Percentiles rank a stretch among this genome's conserved stretches.
phyloP scores from a whole-genome alignment of 179 eudicot species.

The Silene coronaria region DNA sequence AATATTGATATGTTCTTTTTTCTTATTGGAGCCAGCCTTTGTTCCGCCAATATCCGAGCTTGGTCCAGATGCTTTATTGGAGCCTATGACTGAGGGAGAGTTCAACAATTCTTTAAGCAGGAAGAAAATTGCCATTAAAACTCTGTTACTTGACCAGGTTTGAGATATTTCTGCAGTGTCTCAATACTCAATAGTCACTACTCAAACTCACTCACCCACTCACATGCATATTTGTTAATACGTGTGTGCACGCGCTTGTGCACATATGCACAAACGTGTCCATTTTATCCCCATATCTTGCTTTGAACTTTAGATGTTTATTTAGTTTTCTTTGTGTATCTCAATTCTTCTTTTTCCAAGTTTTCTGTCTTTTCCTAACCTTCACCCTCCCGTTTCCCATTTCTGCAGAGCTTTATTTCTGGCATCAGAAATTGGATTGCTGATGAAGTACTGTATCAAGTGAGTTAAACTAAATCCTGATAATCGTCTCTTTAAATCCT shows the following conservation, averaged over 20 bases:
- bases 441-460: slow-evolving; percentile 97
- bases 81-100: slow-evolving; percentile 64
- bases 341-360: background rate
- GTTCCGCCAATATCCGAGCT: slow-evolving; percentile 86
- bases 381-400: slow-evolving; percentile 1
- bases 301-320: background rate
- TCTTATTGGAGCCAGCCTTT: slow-evolving; percentile 55
- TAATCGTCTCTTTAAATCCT: background rate
- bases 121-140: slow-evolving; percentile 77
- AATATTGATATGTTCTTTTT: slow-evolving; percentile 3
- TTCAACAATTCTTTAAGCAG: slow-evolving; percentile 47
- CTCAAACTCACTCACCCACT: background rate
- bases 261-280: background rate
- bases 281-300: background rate
- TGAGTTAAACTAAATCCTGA: slow-evolving; percentile 31
- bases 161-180: background rate
- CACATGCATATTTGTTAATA: background rate
- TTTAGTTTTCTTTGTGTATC: background rate
- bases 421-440: slow-evolving; percentile 99
- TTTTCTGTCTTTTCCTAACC: background rate
- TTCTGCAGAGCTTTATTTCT: slow-evolving; percentile 66
- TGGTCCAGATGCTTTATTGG: slow-evolving; percentile 88
- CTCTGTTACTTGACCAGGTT: slow-evolving; percentile 95
- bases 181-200: background rate
- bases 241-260: background rate